phyloP scores from a whole-genome alignment of 2,329 filamentous ascomycete genomes.

The Penicillium sp. region DNA sequence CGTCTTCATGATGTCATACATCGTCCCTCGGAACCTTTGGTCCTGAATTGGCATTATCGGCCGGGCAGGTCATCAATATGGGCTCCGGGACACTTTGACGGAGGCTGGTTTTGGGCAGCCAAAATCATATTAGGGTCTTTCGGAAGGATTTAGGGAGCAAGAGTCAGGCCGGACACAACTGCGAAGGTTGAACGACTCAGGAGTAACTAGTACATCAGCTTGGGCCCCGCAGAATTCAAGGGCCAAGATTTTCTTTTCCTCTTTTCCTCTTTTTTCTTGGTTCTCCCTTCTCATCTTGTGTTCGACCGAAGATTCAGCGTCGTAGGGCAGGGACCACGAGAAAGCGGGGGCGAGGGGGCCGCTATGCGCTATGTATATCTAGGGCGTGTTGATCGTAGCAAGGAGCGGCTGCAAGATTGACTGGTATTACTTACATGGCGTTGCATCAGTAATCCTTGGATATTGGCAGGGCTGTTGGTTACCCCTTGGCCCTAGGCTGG shows the following conservation, averaged over 20 bases:
- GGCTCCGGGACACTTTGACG: too few relatives aligned
- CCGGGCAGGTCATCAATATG: not conserved
- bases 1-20: constrained; percentile 27
- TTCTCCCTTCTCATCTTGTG: not conserved
- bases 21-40: too few relatives aligned
- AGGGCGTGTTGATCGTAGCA: constrained; percentile 27
- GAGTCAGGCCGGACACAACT: too few relatives aligned
- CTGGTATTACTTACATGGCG: constrained; percentile 22
- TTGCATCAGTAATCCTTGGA: not conserved
- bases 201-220: constrained; percentile 10
- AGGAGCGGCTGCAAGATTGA: constrained; percentile 27
- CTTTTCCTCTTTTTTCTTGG: constrained; percentile 4
- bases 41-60: too few relatives aligned
- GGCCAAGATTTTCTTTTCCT: not conserved
- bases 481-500: too few relatives aligned
- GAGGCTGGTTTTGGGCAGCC: too few relatives aligned
- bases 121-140: too few relatives aligned
- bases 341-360: too few relatives aligned
- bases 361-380: too few relatives aligned
- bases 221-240: constrained; percentile 15
- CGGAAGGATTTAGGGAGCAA: too few relatives aligned
- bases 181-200: too few relatives aligned
- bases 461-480: not conserved
- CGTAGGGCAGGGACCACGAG: constrained; percentile 11
- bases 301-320: constrained; percentile 4